A percentile compares a stretch with the other conserved stretches of the same genome.
These are phyloP conservation scores for Fusarium sp. DNA, from an alignment of 2,329 filamentous ascomycete species.

Conservation along the genomic window DNA sequence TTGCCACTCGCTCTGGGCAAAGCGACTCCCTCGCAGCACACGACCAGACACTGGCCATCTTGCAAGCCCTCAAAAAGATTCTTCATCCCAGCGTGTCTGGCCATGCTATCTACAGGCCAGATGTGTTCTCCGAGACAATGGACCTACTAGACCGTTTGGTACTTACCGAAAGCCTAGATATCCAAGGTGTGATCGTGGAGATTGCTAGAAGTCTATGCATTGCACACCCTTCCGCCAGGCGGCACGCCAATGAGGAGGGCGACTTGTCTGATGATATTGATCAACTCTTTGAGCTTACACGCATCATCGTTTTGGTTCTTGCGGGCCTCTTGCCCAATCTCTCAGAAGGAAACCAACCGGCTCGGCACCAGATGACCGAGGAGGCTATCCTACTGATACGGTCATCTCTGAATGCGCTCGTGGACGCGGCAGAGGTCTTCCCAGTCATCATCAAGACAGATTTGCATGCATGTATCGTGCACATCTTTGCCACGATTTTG, in stretches of 20 bases:
- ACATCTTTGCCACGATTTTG: constrained; percentile 94
- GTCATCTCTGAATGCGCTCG: constrained; percentile 84
- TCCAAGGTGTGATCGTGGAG: constrained; percentile 92
- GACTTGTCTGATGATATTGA: constrained; percentile 97
- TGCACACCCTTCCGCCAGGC: constrained; percentile 86
- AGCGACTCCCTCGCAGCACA: constrained; percentile 69
- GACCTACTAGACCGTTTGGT: constrained; percentile 93
- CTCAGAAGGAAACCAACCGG: constrained; percentile 71
- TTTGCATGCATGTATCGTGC: constrained; percentile 93
- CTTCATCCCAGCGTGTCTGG: constrained; percentile 93
- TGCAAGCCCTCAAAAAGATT: constrained; percentile 94
- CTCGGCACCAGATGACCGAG: constrained; percentile 83
- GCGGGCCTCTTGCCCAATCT: constrained; percentile 88
- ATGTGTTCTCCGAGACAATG: constrained; percentile 97
- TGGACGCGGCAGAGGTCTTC: constrained; percentile 95
- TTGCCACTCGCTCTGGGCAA: constrained; percentile 78
- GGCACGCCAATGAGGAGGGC: constrained; percentile 67
- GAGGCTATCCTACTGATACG: constrained; percentile 85
- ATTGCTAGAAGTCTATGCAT: constrained; percentile 92
- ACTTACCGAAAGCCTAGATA: constrained; percentile 87
- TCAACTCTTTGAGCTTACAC: constrained; percentile 94
- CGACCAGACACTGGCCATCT: constrained; percentile 86
- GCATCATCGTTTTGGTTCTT: constrained; percentile 94
- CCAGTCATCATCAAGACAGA: constrained; percentile 97
- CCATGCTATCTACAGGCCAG: constrained; percentile 94